phyloP scores from a whole-genome alignment of 805 yeast species.

The Wickerhamiella spandovensis region DNA sequence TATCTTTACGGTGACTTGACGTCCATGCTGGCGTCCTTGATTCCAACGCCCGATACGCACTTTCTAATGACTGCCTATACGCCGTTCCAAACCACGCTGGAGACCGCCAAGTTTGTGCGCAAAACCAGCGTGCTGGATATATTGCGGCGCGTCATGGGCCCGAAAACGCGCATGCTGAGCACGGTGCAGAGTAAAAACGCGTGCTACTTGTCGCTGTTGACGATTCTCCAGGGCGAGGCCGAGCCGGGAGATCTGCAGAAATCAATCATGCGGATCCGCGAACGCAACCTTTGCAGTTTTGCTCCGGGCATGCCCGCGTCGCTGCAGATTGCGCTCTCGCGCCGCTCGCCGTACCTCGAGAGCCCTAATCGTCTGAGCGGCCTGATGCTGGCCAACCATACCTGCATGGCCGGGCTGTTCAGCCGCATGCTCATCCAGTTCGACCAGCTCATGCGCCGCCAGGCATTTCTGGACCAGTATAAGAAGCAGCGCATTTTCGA shows the following conservation, averaged over 20 bases:
- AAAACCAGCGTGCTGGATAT: conserved; percentile 76
- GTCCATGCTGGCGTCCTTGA: conserved; percentile 63
- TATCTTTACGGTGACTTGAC: conserved; percentile 80
- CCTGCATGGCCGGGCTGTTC: conserved; percentile 57
- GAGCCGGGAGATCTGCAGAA: conserved; percentile 57
- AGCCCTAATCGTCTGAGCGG: conserved; percentile 52
- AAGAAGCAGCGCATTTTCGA: conserved; percentile 32
- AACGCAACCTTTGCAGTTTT: conserved; percentile 41
- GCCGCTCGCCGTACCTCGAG: conserved; percentile 47
- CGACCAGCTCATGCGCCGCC: conserved; percentile 63
- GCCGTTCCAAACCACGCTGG: conserved; percentile 53
- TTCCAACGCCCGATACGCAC: conserved; percentile 78
- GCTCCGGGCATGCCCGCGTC: conserved; percentile 80
- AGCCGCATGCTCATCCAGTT: conserved; percentile 59
- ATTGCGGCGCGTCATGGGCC: conserved; percentile 66
- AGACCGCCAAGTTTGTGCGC: conserved; percentile 44
- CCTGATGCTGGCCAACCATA: conserved; percentile 68
- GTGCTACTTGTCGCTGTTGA: conserved; percentile 54
- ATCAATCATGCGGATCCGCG: conserved; percentile 28
- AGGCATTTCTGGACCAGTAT: conserved; percentile 76
- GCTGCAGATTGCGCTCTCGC: conserved; percentile 64
- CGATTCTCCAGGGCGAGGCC: conserved; percentile 51
- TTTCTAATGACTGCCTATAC: conserved; percentile 60
- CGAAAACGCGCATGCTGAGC: conserved; percentile 59
- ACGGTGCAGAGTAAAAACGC: conserved; percentile 27